A percentile compares a stretch with the other conserved stretches of the same genome.
Conservation (phyloP, 495 filamentous ascomycete genomes). For the Letharia columbiana region DNA sequence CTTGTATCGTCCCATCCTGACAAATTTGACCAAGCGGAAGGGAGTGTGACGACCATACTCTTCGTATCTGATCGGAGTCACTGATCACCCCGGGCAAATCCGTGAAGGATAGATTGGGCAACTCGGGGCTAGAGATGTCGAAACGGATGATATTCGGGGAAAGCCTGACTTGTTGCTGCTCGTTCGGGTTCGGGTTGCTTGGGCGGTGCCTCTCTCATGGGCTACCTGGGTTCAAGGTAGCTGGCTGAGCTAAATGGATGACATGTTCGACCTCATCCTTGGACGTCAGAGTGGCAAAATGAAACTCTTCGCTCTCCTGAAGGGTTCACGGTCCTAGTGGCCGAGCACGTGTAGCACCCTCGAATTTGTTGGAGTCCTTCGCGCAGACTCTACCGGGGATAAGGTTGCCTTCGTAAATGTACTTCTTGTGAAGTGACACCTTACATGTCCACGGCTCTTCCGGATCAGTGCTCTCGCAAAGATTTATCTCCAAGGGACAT, state of each 20-base stretch:
- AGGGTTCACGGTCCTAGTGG: slow-evolving; percentile 40
- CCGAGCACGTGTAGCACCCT: slow-evolving; percentile 27
- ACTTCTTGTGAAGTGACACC: slow-evolving; percentile 52
- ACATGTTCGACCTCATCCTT: slow-evolving; percentile 48
- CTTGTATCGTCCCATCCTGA: too few relatives aligned
- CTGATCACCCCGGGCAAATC: slow-evolving; percentile 76
- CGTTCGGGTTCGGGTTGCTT: too few relatives aligned
- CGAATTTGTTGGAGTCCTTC: too few relatives aligned
- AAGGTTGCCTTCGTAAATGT: slow-evolving; percentile 37
- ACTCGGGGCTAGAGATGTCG: slow-evolving; percentile 58
- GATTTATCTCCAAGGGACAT: slow-evolving; percentile 71
- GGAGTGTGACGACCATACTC: too few relatives aligned
- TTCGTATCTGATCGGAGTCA: slow-evolving; percentile 48
- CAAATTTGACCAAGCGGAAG: too few relatives aligned
- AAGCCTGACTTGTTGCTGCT: slow-evolving; percentile 50
- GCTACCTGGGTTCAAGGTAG: slow-evolving; percentile 55
- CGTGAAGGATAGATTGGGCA: slow-evolving; percentile 67
- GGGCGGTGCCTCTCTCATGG: too few relatives aligned
- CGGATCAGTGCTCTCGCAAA: slow-evolving; percentile 44
- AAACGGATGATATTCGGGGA: slow-evolving; percentile 69
- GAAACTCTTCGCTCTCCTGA: slow-evolving; percentile 33
- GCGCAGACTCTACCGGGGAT: too few relatives aligned
- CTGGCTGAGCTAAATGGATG: slow-evolving; percentile 61
- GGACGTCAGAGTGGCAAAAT: slow-evolving; percentile 35
- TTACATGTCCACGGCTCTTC: slow-evolving; percentile 53